Percentiles rank a stretch among this genome's conserved stretches.
Evolutionary conservation across 805 yeast species (phyloP).

Genomic region (Nakazawaea wickerhamii): DNA sequence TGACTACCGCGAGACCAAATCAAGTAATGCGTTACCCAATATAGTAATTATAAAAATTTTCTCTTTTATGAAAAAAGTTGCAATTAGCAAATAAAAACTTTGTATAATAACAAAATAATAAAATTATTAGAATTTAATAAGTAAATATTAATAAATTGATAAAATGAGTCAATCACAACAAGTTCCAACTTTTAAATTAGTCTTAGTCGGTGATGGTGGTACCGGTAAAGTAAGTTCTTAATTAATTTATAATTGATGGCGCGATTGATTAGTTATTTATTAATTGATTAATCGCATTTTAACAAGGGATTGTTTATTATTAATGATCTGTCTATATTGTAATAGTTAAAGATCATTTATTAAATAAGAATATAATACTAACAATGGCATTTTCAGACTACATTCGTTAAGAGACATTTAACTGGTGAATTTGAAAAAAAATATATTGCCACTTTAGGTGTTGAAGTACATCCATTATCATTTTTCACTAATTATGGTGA

Average conservation of each 20-base stretch:
- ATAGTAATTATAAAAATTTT: not conserved
- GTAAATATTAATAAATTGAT: not conserved
- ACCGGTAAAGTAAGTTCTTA: constrained; percentile 78
- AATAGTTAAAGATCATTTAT: not conserved
- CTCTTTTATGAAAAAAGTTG: not conserved
- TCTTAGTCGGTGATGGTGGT: constrained; percentile 99
- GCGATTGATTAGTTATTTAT: not conserved
- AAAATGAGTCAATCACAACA: constrained; percentile 30
- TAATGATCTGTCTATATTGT: not conserved
- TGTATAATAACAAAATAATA: not conserved
- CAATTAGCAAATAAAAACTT: not conserved
- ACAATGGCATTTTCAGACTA: constrained; percentile 50
- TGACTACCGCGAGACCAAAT: not conserved
- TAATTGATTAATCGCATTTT: too few relatives aligned
- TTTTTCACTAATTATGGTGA: constrained; percentile 99
- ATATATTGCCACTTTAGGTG: constrained; percentile 98
- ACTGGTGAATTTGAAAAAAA: constrained; percentile 99
- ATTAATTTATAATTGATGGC: not conserved
- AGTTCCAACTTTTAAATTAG: constrained; percentile 97
- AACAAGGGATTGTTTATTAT: too few relatives aligned
- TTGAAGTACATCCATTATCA: constrained; percentile 97
- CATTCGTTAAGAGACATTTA: constrained; percentile 98
- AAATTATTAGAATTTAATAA: not conserved
- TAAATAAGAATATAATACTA: not conserved
- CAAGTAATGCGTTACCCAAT: not conserved